Conservation (phyloP, 306 rosid genomes). For the Betula pendula region DNA sequence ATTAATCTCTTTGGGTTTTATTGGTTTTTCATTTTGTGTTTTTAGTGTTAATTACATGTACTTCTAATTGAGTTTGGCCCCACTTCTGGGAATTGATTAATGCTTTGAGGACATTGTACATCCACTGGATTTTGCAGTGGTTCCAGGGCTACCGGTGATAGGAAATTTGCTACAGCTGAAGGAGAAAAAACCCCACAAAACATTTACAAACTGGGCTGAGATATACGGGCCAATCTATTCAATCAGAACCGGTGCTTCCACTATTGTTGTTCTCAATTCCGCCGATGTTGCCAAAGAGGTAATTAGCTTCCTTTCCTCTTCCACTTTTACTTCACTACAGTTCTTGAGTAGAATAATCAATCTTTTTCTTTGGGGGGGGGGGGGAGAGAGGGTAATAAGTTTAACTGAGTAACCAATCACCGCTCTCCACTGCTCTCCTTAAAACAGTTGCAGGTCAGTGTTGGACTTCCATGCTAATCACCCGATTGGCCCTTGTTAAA, state of each 20-base stretch:
- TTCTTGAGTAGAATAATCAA: no score
- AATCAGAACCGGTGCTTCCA: conserved; percentile 78
- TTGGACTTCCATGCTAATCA: no score
- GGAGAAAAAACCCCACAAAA: conserved; percentile 93
- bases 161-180: conserved; percentile 89
- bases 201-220: conserved; percentile 70
- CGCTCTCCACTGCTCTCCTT: no score
- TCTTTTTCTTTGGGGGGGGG: no score
- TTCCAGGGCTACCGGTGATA: conserved; percentile 74
- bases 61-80: background rate
- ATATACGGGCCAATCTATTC: conserved; percentile 76
- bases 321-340: background rate
- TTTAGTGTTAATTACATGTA: background rate
- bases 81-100: background rate
- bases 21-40: background rate
- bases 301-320: background rate
- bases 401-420: no score
- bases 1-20: background rate
- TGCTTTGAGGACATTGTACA: background rate
- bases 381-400: no score
- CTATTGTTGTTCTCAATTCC: conserved; percentile 76
- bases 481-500: no score
- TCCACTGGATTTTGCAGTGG: conserved; percentile 46
- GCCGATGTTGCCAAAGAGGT: conserved; percentile 78
- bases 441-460: no score